Conservation (phyloP, 2,329 filamentous ascomycete species). For the Cercospora citrullina region DNA sequence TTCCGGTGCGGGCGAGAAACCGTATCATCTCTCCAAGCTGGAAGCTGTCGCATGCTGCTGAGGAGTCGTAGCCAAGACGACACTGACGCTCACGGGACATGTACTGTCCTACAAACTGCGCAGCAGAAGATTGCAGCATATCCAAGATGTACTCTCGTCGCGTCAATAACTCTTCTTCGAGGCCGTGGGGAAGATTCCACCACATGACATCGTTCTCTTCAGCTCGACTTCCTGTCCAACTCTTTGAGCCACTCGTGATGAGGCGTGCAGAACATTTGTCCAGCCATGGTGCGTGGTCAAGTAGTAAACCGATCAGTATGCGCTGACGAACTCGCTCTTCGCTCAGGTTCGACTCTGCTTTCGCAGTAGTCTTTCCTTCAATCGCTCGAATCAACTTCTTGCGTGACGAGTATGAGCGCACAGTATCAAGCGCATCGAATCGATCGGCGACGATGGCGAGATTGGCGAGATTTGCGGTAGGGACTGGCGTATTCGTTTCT, state of each 20-base stretch:
- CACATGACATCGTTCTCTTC: constrained; percentile 55
- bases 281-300: constrained; percentile 63
- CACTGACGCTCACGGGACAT: constrained; percentile 68
- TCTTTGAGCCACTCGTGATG: constrained; percentile 55
- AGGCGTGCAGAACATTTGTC: constrained; percentile 64
- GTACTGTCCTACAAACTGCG: constrained; percentile 67
- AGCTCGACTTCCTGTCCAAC: constrained; percentile 58
- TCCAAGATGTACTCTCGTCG: constrained; percentile 67
- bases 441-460: constrained; percentile 71
- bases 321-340: constrained; percentile 71
- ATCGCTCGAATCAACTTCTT: constrained; percentile 46
- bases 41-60: constrained; percentile 71
- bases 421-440: constrained; percentile 63
- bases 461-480: constrained; percentile 64
- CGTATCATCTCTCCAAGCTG: constrained; percentile 76
- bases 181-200: constrained; percentile 69
- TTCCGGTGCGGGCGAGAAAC: constrained; percentile 64
- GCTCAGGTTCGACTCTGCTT: constrained; percentile 43
- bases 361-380: constrained; percentile 48
- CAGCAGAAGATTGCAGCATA: constrained; percentile 67
- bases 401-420: constrained; percentile 56
- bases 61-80: constrained; percentile 72
- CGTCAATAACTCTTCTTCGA: constrained; percentile 69
- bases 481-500: constrained; percentile 46
- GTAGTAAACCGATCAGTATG: constrained; percentile 64